phyloP scores from a whole-genome alignment of 1,139 yeast species.

The Protomyces pachydermus region DNA sequence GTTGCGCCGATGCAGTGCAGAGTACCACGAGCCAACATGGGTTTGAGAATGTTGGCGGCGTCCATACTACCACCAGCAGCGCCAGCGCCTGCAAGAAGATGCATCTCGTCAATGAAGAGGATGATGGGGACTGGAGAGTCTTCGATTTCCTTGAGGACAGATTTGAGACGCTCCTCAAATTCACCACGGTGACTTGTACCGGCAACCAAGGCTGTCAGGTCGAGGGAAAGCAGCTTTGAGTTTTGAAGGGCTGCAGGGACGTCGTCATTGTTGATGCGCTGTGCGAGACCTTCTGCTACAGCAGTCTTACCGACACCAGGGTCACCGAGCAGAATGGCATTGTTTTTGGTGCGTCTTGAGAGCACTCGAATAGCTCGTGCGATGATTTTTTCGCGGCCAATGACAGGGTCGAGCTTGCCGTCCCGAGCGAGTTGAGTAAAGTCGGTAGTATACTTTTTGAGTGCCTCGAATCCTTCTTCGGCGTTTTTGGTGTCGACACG shows the following conservation, averaged over 20 bases:
- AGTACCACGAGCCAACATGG: conserved; percentile 93
- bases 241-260: conserved; percentile 82
- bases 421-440: conserved; percentile 88
- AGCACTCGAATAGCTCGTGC: conserved; percentile 89
- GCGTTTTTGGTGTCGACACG: conserved; percentile 92
- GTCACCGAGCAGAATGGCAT: conserved; percentile 94
- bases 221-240: conserved; percentile 77
- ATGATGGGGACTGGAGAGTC: conserved; percentile 80
- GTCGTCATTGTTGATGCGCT: conserved; percentile 90
- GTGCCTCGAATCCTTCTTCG: conserved; percentile 77
- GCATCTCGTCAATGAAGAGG: conserved; percentile 91
- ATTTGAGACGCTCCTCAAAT: conserved; percentile 95
- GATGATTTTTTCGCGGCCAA: conserved; percentile 97
- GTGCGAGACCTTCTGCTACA: conserved; percentile 97
- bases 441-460: conserved; percentile 84
- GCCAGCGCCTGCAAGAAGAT: conserved; percentile 99
- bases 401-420: conserved; percentile 95
- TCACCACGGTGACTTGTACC: conserved; percentile 99
- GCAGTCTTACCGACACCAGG: conserved; percentile 99
- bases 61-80: conserved; percentile 55
- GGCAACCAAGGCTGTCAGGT: conserved; percentile 91
- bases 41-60: conserved; percentile 94
- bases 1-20: conserved; percentile 98
- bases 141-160: conserved; percentile 89
- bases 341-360: conserved; percentile 92